Percentiles rank a stretch among this genome's conserved stretches.
Evolutionary conservation across 331 rosid species (phyloP).

Genomic region (Acacia pycnantha): DNA sequence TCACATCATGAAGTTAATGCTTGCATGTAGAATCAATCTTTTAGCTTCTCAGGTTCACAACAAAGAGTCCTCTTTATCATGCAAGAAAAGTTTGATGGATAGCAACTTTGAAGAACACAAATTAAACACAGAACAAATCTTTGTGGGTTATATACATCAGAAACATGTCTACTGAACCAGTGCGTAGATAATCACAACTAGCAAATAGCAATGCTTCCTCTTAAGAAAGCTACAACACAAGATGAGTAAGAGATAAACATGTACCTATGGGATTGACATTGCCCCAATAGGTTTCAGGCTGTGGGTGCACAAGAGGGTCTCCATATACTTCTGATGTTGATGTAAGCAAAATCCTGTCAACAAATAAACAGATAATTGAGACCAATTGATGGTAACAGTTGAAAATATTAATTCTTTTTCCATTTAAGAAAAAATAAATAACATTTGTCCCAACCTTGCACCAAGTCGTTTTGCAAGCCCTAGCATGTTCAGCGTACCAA

Average conservation of each 20-base stretch:
- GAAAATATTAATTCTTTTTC: neutral
- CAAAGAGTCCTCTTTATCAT: neutral
- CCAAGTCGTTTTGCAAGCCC: conserved; percentile 99
- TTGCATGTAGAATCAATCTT: neutral
- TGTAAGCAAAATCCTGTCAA: conserved; percentile 87
- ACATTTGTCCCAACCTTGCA: conserved; percentile 61
- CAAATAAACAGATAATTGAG: conserved; percentile 19
- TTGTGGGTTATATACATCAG: conserved; percentile 11
- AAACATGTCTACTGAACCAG: conserved; percentile 28
- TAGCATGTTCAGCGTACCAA: conserved; percentile 95
- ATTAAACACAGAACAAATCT: conserved; percentile 1
- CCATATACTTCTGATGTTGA: conserved; percentile 98
- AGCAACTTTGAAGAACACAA: conserved; percentile 5
- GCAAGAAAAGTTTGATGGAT: conserved; percentile 12
- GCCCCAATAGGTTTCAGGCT: conserved; percentile 92
- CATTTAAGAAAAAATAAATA: neutral
- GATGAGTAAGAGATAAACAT: conserved; percentile 31
- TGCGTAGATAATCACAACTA: neutral
- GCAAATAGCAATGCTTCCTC: conserved; percentile 13
- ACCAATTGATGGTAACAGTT: conserved; percentile 13
- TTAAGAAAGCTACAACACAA: conserved; percentile 29
- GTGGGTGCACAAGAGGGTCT: conserved; percentile 94
- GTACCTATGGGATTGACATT: conserved; percentile 96
- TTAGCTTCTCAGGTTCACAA: neutral
- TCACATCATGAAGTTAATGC: neutral